These are phyloP conservation scores for Penicillium herquei DNA, from an alignment of 495 filamentous ascomycete species.

Conservation along the genomic window DNA sequence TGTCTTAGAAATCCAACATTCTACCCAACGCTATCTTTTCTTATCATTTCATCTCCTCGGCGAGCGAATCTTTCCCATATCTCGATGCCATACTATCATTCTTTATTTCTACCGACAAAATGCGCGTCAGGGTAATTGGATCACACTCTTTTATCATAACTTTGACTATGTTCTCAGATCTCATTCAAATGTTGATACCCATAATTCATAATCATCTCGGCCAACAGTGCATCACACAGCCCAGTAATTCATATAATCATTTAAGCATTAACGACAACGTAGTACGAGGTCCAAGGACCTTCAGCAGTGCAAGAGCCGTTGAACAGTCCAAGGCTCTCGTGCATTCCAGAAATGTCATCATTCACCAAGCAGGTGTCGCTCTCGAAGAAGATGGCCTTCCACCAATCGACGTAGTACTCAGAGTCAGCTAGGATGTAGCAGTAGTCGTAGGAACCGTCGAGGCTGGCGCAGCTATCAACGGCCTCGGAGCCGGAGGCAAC, in stretches of 20 bases:
- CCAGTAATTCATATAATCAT: not conserved
- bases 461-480: not conserved
- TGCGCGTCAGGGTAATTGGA: not conserved
- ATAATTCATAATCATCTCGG: constrained; percentile 16
- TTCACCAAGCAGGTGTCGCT: not conserved
- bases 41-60: not conserved
- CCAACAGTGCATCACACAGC: not conserved
- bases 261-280: not conserved
- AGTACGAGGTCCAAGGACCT: not conserved
- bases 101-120: not conserved
- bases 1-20: not conserved
- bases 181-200: constrained; percentile 16
- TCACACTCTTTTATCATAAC: constrained; percentile 1
- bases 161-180: constrained; percentile 5
- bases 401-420: not conserved
- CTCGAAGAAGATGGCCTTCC: not conserved
- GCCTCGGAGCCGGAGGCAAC: not conserved
- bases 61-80: no score
- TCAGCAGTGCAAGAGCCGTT: not conserved
- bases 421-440: not conserved
- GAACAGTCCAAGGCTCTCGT: not conserved
- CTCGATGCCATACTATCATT: not conserved
- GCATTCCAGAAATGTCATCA: not conserved
- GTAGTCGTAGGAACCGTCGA: not conserved
- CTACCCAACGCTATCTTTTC: not conserved